Conservation (phyloP, 2,329 filamentous ascomycete genomes). For the Cytospora leucostoma region DNA sequence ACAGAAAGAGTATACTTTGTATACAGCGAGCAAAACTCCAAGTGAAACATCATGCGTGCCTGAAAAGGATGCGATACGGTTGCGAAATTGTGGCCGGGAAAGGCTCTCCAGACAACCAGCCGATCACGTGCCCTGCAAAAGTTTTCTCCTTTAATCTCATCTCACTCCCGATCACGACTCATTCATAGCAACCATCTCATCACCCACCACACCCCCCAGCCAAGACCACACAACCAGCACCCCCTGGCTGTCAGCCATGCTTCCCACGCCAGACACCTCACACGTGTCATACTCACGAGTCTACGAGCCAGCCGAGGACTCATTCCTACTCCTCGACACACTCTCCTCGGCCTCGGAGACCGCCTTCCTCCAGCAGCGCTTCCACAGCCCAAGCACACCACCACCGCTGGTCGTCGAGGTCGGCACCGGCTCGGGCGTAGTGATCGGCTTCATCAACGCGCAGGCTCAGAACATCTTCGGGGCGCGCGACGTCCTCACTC, state of each 20-base stretch:
- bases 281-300: constrained; percentile 87
- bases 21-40: constrained; percentile 6
- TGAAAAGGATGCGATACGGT: constrained; percentile 3
- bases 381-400: constrained; percentile 45
- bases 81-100: not conserved
- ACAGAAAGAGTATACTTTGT: not conserved
- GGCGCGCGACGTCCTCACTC: constrained; percentile 65
- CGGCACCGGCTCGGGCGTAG: constrained; percentile 88
- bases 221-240: not conserved
- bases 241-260: constrained; percentile 55
- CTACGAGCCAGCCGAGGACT: constrained; percentile 96
- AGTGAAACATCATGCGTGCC: constrained; percentile 4
- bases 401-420: constrained; percentile 75
- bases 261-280: constrained; percentile 89
- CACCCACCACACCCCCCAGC: not conserved
- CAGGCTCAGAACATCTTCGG: constrained; percentile 75
- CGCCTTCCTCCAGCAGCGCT: constrained; percentile 66
- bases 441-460: constrained; percentile 84
- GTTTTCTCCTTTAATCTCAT: constrained; percentile 7
- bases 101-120: not conserved
- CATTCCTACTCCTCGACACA: constrained; percentile 89
- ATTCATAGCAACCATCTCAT: not conserved
- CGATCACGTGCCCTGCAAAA: constrained; percentile 26
- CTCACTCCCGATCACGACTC: not conserved
- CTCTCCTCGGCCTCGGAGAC: constrained; percentile 72